Evolutionary conservation across 140 eudicot species (phyloP), one percentile per base, ranked within the genome.

Genomic region (Senecio squalidus): DNA sequence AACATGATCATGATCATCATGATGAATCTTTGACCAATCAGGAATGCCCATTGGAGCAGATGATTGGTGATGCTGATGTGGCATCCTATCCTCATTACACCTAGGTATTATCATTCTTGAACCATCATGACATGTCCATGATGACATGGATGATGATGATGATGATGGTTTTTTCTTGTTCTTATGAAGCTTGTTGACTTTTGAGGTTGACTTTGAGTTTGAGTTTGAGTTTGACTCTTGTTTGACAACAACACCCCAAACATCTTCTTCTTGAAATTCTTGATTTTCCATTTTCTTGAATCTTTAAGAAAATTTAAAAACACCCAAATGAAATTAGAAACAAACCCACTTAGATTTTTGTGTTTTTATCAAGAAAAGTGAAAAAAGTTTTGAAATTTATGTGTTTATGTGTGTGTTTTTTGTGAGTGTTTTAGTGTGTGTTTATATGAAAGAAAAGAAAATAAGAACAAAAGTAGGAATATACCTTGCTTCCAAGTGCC

Each of bases 231-330:
- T 15, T 36, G 14, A 13, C 1, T 69, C 81, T 64, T 71, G 74
- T 47, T 51, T 75, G 18, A 54, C 74, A 60, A 77, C 64, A 34
- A 72, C 62, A 67, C 76, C 82, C 93, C 92, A 86, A 34, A 86
- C 78, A 27, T 86, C 88, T 60, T 70, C 93, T 63, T 83, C 95
- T 69, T 83, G 81, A 61, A 79, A 75, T 15, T 86, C 95, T 75
- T 74, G 93, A 58, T 62, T 79, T 51, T 51, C 70, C 68, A 45
- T 18, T 74, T 40, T 60, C 60, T 60, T 45, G 66, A 50, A 69
- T 17, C 68, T 55, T 67, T 52, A 49, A 51, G 53, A 54, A 34
- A 56, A 71, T 6, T 4, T 13, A 20, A 43, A 59, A 30, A 53
- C 33, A 65, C 49, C 52, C 31, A 70, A 25, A 22, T 58, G 56